Evolutionary conservation across 371 early-diverging fungal genomes (phyloP).

Genomic region (Mortierella sp.): DNA sequence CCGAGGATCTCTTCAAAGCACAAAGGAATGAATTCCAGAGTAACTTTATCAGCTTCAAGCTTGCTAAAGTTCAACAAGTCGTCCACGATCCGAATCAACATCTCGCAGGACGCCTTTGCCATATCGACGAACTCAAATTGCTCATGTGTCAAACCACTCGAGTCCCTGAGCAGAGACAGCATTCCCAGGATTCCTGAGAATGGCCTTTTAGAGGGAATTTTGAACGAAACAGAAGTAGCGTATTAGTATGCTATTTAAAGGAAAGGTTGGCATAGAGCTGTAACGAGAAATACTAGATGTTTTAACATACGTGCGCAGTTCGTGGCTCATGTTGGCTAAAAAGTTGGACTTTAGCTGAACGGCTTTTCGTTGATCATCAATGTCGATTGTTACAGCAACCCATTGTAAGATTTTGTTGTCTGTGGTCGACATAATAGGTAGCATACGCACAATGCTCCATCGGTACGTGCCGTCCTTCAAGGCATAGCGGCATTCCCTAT

Average conservation of each 20-base stretch:
- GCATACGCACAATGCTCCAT: slow-evolving; percentile 49
- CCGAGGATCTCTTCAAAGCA: slow-evolving; percentile 66
- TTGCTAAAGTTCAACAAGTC: slow-evolving; percentile 76
- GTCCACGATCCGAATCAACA: slow-evolving; percentile 71
- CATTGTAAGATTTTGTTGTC: slow-evolving; percentile 45
- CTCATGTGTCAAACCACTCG: slow-evolving; percentile 62
- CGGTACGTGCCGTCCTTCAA: slow-evolving; percentile 43
- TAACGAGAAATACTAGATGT: neutral
- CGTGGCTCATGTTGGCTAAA: slow-evolving; percentile 69
- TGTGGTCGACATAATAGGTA: slow-evolving; percentile 30
- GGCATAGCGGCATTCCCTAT: slow-evolving; percentile 46
- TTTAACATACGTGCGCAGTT: slow-evolving; percentile 45
- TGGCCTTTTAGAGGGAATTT: slow-evolving; percentile 46
- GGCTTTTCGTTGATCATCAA: slow-evolving; percentile 51
- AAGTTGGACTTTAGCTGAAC: slow-evolving; percentile 62
- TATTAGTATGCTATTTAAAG: neutral
- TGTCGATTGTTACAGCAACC: slow-evolving; percentile 52
- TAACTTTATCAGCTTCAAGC: slow-evolving; percentile 72
- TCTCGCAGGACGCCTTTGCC: slow-evolving; percentile 71
- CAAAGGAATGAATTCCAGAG: slow-evolving; percentile 63
- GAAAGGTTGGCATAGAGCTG: too few species aligned
- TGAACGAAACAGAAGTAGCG: neutral
- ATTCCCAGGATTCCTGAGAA: slow-evolving; percentile 73
- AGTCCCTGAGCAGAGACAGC: slow-evolving; percentile 69
- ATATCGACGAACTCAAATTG: slow-evolving; percentile 71